Evolutionary conservation across 768 basidiomycete genomes (phyloP), one percentile per base, ranked within the genome.

Genomic region (Postia placenta): DNA sequence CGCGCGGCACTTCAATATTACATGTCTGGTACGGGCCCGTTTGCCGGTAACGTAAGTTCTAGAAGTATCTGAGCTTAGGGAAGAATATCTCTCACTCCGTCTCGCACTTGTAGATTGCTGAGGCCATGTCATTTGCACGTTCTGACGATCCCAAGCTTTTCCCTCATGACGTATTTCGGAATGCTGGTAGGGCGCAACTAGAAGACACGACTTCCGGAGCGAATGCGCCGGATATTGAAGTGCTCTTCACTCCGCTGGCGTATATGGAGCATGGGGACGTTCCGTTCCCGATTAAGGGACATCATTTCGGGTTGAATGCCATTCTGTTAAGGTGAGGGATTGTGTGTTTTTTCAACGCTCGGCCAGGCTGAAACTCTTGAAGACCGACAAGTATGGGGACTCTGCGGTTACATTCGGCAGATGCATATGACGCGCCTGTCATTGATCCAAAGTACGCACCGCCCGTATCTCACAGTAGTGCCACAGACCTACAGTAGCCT

Each of bases 1-100:
- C 26, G 41, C 39, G 58, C 22, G 12, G 54, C 69, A 7, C 44
- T 61, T 3, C 68, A 74, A 53, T 86, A 82, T 56, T 48, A 60
- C n/a, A 26, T 73, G 14, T 66, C 63, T 9, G 65, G 70, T 1
- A 73, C 65, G 2, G 84, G 84, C 0, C 72, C 76, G 2, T 49
- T 86, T 23, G 61, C 79, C 0, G 70, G 65, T 4, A 85, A 83
- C 48, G 84, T 85, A 43, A 49, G 71, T n/a, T n/a, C n/a, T n/a
- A n/a, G n/a, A n/a, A n/a, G n/a, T n/a, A n/a, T n/a, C n/a, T n/a
- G n/a, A n/a, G n/a, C n/a, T n/a, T n/a, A n/a, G n/a, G n/a, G n/a
- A n/a, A n/a, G n/a, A n/a, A n/a, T n/a, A n/a, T n/a, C n/a, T n/a
- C n/a, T n/a, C n/a, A n/a, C n/a, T n/a, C n/a, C n/a, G n/a, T n/a